These are phyloP conservation scores for Fonsecaea monophora DNA, from an alignment of 2,329 filamentous ascomycete species.

Conservation along the genomic window DNA sequence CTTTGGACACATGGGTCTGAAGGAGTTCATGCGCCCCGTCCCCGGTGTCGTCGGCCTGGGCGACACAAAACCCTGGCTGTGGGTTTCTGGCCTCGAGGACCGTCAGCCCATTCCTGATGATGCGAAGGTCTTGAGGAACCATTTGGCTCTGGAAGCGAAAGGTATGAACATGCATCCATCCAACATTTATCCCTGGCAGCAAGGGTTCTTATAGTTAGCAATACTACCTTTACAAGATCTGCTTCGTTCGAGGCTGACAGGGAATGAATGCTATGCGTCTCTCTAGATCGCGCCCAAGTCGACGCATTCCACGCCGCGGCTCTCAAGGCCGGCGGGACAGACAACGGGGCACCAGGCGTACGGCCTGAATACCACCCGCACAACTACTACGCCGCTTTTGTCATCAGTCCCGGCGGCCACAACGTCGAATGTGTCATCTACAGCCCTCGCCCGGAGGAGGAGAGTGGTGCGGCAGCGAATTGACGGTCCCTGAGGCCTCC, in stretches of 20 bases:
- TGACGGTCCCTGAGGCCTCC: constrained; percentile 11
- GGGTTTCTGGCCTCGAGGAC: constrained; percentile 38
- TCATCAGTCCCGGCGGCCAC: constrained; percentile 60
- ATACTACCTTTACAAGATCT: too few relatives aligned
- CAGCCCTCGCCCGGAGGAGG: constrained; percentile 28
- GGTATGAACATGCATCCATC: constrained; percentile 19
- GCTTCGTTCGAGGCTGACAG: not conserved
- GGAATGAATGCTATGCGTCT: not conserved
- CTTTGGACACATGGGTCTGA: constrained; percentile 43
- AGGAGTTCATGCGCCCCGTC: constrained; percentile 42
- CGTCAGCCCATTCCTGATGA: constrained; percentile 29
- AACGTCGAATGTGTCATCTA: constrained; percentile 59
- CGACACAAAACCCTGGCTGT: constrained; percentile 41
- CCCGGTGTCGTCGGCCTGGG: constrained; percentile 43
- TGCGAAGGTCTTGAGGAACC: constrained; percentile 11
- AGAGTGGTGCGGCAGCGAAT: not conserved
- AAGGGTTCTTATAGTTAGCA: too few relatives aligned
- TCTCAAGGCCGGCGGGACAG: constrained; percentile 53
- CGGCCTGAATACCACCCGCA: constrained; percentile 52
- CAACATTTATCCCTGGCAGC: too few relatives aligned
- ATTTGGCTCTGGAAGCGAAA: constrained; percentile 30
- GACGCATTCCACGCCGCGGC: constrained; percentile 56
- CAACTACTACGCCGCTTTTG: constrained; percentile 60
- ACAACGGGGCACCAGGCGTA: constrained; percentile 59
- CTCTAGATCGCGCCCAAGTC: constrained; percentile 44